Base-by-base conservation (phyloP, 495 filamentous ascomycete species). In the Neurospora cerealis region DNA sequence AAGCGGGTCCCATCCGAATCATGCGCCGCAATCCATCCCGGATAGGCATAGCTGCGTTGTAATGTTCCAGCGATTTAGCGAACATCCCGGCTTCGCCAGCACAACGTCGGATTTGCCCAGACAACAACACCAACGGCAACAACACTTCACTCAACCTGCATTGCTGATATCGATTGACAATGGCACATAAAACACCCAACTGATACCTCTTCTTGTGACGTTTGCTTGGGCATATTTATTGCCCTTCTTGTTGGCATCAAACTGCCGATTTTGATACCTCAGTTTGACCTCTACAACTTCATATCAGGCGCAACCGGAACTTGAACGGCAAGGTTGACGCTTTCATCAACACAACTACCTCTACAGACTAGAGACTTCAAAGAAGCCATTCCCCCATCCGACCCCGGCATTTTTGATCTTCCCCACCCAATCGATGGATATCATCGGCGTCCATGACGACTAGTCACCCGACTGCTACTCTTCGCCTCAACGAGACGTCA, bases 1-100 rank as follows among this genome's bases (percentile, higher is more conserved):
- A 77, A 76, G 79, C 78, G 80, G 79, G 79, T 78, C 78, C 74
- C 75, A 72, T 62, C 70, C 76, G 69, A 72, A 36, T 48, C 42
- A 39, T 37, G 19, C 44, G 70, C 72, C 39, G 28, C 70, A 40
- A 40, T 69, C 66, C 71, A n/a, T 66, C 73, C 73, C 41, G 24
- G 15, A 66, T 66, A 9, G 54, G 54, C 24, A 66, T 66, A 66
- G 54, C 15, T 66, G 0, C 28, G 28, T 62, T 62, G 54, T 62
- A 62, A n/a, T n/a, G n/a, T n/a, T n/a, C n/a, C n/a, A n/a, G n/a
- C n/a, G n/a, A n/a, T n/a, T n/a, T n/a, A 48, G 48, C 48, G 24
- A 60, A 15, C 24, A 60, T 60, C 48, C 24, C 48, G 48, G 21
- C 48, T 8, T 60, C 24, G 48, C 48, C 48, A 60, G 48, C 48